A percentile compares a stretch with the other conserved stretches of the same genome.
phyloP scores from a whole-genome alignment of 352 stramenopile species.

The Phytophthora melonis region DNA sequence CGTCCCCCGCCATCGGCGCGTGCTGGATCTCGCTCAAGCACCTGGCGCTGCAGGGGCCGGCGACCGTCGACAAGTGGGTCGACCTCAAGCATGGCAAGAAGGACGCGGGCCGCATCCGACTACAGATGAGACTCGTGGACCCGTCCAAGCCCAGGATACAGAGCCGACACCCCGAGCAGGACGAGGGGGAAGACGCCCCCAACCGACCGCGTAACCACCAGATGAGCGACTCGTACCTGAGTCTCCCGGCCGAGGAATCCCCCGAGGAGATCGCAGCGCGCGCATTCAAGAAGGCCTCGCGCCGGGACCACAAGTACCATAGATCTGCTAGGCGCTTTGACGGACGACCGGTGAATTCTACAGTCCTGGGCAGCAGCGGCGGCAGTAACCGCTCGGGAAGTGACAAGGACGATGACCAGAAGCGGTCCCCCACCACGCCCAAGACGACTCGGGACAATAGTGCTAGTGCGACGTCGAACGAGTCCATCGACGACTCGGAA shows the following conservation, averaged over 20 bases:
- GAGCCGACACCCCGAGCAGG: slow-evolving; percentile 16
- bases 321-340: slow-evolving; percentile 41
- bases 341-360: slow-evolving; percentile 24
- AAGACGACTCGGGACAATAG: slow-evolving; percentile 38
- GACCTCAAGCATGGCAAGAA: slow-evolving; percentile 64
- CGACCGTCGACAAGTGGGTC: slow-evolving; percentile 69
- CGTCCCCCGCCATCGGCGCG: slow-evolving; percentile 59
- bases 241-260: slow-evolving; percentile 36
- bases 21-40: slow-evolving; percentile 60
- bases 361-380: slow-evolving; percentile 27
- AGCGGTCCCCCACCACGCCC: slow-evolving; percentile 12
- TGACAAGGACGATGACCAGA: slow-evolving; percentile 35
- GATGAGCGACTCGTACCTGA: slow-evolving; percentile 43
- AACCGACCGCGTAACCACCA: slow-evolving; percentile 25
- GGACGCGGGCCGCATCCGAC: slow-evolving; percentile 62
- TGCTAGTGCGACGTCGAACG: slow-evolving; percentile 49
- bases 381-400: slow-evolving; percentile 31
- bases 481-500: slow-evolving; percentile 51
- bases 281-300: slow-evolving; percentile 31
- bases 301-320: slow-evolving; percentile 48
- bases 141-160: slow-evolving; percentile 23
- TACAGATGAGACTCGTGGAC: slow-evolving; percentile 71
- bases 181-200: slow-evolving; percentile 15
- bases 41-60: slow-evolving; percentile 40
- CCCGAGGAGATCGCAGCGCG: slow-evolving; percentile 33